phyloP scores from a whole-genome alignment of 2,329 filamentous ascomycete genomes.

The Trichothecium sympodiale region DNA sequence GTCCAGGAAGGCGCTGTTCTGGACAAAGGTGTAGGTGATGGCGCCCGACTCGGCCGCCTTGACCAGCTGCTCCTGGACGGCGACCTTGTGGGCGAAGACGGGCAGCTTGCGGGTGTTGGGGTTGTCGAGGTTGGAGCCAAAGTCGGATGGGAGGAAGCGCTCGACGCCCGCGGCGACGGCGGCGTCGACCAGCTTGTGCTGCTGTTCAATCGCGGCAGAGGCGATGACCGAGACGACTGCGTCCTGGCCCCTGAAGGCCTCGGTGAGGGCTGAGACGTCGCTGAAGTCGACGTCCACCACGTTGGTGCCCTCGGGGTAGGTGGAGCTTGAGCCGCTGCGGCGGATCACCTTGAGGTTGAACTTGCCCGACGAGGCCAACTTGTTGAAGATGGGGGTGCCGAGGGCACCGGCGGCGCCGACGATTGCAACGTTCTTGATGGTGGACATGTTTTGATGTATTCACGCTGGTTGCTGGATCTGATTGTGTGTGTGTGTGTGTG shows the following conservation, averaged over 20 bases:
- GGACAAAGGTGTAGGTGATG: conserved; percentile 44
- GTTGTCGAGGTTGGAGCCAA: conserved; percentile 23
- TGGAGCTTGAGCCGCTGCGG: conserved; percentile 27
- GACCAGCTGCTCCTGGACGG: conserved; percentile 26
- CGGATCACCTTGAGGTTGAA: conserved; percentile 25
- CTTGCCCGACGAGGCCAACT: conserved; percentile 16
- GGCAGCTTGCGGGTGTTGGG: conserved; percentile 30
- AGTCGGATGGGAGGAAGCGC: conserved; percentile 52
- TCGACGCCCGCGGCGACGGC: conserved; percentile 48
- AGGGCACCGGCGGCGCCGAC: conserved; percentile 25
- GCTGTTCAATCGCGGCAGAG: conserved; percentile 25
- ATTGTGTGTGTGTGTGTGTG: too few relatives aligned
- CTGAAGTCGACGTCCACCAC: conserved; percentile 26
- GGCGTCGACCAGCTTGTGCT: conserved; percentile 41
- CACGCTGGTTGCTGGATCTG: too few relatives aligned
- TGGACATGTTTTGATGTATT: conserved; percentile 16
- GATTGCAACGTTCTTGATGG: conserved; percentile 25
- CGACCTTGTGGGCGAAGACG: conserved; percentile 39
- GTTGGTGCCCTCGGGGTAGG: conserved; percentile 16
- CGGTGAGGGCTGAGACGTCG: conserved; percentile 33
- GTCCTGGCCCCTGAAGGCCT: conserved; percentile 44
- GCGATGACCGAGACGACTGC: conserved; percentile 33
- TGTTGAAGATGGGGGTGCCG: conserved; percentile 18
- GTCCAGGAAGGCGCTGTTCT: conserved; percentile 47
- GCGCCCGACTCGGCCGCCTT: conserved; percentile 25